Conservation (phyloP, 305 asterid species). For the Fraxinus greggii region DNA sequence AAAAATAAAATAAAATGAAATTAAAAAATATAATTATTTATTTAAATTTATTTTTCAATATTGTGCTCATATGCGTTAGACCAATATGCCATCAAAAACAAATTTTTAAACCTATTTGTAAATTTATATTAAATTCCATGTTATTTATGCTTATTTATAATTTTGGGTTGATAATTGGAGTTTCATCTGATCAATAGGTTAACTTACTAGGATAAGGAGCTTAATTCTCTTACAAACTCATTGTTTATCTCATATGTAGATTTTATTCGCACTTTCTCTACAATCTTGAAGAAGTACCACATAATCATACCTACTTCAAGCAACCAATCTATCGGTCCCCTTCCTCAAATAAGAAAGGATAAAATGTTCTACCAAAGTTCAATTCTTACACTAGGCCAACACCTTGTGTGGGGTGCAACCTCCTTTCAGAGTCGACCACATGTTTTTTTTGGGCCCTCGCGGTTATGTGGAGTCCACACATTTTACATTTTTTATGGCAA, state of each 20-base stretch:
- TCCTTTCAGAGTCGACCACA: neutral
- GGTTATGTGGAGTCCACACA: neutral
- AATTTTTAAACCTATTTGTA: neutral
- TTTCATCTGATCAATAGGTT: too few species aligned
- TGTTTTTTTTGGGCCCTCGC: neutral
- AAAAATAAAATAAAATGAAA: too few species aligned
- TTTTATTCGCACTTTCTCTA: neutral
- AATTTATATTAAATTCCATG: neutral
- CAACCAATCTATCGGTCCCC: neutral
- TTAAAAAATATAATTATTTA: too few species aligned
- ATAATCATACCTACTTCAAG: neutral
- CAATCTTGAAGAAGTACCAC: neutral
- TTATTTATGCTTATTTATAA: too few species aligned
- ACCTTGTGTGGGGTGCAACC: neutral
- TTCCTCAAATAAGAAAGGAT: neutral
- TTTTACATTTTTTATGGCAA: neutral
- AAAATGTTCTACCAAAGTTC: neutral
- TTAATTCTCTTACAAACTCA: neutral
- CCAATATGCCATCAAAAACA: neutral
- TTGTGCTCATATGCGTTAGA: neutral
- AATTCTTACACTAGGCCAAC: neutral
- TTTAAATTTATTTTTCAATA: neutral
- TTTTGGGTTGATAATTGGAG: neutral
- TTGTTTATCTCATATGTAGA: neutral
- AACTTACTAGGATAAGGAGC: neutral